Percentiles rank a stretch among this genome's conserved stretches.
Evolutionary conservation across 495 filamentous ascomycete species (phyloP).

Genomic region (Xylaria venustula): DNA sequence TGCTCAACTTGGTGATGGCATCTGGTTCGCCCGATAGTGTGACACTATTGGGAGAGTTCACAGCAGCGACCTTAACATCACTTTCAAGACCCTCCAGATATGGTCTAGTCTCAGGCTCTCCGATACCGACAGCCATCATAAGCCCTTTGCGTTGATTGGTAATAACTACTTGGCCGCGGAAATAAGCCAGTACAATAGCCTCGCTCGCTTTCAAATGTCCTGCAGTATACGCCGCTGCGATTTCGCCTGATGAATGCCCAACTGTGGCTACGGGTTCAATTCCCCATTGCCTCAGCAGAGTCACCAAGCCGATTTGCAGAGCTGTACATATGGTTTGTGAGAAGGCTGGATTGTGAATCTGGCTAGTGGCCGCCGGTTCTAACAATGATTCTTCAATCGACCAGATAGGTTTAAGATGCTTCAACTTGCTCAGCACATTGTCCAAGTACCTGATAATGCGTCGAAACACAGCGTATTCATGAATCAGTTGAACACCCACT

Average conservation of each 20-base stretch:
- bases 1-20: conserved; percentile 34
- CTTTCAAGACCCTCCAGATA: neutral
- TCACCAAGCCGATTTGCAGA: conserved; percentile 45
- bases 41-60: conserved; percentile 33
- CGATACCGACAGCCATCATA: conserved; percentile 36
- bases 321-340: conserved; percentile 40
- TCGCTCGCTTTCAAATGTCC: conserved; percentile 15
- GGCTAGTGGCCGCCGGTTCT: conserved; percentile 13
- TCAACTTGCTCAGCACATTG: neutral
- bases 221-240: conserved; percentile 36
- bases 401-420: conserved; percentile 3
- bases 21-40: conserved; percentile 32
- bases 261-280: conserved; percentile 35
- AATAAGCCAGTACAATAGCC: conserved; percentile 26
- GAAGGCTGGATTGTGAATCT: conserved; percentile 26
- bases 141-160: conserved; percentile 23
- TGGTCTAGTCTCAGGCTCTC: conserved; percentile 22
- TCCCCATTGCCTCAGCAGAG: conserved; percentile 43
- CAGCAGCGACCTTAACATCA: conserved; percentile 31
- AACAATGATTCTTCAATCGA: conserved; percentile 21
- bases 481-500: conserved; percentile 2
- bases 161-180: conserved; percentile 24
- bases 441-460: neutral
- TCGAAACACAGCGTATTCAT: neutral
- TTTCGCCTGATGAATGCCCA: conserved; percentile 38